Conservation (phyloP, 352 stramenopile species). For the Globisporangium spiculum region DNA sequence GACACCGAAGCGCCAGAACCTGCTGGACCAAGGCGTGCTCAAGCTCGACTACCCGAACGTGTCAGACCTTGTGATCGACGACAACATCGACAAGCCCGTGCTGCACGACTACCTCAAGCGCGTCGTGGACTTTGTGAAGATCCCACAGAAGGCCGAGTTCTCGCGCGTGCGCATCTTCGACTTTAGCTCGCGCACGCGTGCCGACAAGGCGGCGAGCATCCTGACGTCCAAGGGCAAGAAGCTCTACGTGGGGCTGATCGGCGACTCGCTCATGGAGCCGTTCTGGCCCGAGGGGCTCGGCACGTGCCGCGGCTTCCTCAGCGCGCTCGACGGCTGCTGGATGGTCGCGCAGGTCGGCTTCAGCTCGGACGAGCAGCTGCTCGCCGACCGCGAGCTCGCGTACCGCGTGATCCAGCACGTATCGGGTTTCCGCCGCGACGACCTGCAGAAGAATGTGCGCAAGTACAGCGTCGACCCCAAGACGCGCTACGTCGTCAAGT, state of each 20-base stretch:
- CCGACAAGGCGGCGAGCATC: slow-evolving; percentile 70
- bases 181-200: slow-evolving; percentile 77
- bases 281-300: slow-evolving; percentile 86
- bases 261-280: slow-evolving; percentile 78
- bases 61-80: slow-evolving; percentile 55
- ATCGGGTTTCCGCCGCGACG: slow-evolving; percentile 65
- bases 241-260: slow-evolving; percentile 74
- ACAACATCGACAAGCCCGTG: slow-evolving; percentile 59
- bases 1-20: slow-evolving; percentile 74
- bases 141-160: slow-evolving; percentile 67
- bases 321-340: slow-evolving; percentile 72
- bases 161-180: slow-evolving; percentile 76
- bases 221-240: slow-evolving; percentile 67
- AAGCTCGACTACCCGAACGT: slow-evolving; percentile 66
- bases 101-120: slow-evolving; percentile 67
- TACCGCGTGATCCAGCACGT: slow-evolving; percentile 78
- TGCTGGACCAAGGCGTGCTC: slow-evolving; percentile 71
- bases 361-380: slow-evolving; percentile 65
- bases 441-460: slow-evolving; percentile 80
- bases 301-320: slow-evolving; percentile 79
- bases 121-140: slow-evolving; percentile 68
- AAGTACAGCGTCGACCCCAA: slow-evolving; percentile 79
- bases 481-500: slow-evolving; percentile 78
- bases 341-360: slow-evolving; percentile 74
- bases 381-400: slow-evolving; percentile 72